phyloP scores from a whole-genome alignment of 2,329 filamentous ascomycete genomes.

The Ceratocystis ficicola region DNA sequence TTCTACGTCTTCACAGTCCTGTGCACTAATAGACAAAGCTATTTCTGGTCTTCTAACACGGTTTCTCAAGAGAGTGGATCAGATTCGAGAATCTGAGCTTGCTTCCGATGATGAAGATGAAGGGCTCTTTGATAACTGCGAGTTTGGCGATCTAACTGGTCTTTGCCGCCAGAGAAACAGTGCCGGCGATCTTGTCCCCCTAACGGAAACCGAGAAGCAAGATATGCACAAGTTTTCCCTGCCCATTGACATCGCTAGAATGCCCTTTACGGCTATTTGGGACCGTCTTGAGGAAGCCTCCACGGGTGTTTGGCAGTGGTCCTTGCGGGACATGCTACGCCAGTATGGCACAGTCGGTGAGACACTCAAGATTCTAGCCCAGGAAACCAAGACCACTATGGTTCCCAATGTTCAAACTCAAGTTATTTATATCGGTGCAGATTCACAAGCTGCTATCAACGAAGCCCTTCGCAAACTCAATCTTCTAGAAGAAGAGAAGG shows the following conservation, averaged over 20 bases:
- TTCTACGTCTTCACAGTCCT: not conserved
- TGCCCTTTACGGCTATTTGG: slow-evolving; percentile 12
- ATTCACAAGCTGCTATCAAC: slow-evolving; percentile 3
- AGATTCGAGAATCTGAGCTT: not conserved
- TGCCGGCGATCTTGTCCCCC: not conserved
- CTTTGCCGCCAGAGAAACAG: not conserved
- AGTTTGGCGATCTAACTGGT: not conserved
- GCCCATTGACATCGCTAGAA: not conserved
- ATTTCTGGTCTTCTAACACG: not conserved
- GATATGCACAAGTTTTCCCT: not conserved
- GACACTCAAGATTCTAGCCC: not conserved
- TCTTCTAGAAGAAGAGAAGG: slow-evolving; percentile 3
- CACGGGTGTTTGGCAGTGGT: slow-evolving; percentile 1
- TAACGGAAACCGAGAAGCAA: not conserved
- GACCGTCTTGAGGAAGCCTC: not conserved
- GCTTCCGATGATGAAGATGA: not conserved
- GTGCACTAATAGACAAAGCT: not conserved
- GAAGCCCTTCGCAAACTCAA: not conserved
- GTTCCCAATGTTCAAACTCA: not conserved
- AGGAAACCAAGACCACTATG: slow-evolving; percentile 5
- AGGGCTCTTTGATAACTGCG: not conserved
- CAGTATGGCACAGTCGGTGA: slow-evolving; percentile 16
- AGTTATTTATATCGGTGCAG: slow-evolving; percentile 7
- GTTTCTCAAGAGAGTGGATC: not conserved
- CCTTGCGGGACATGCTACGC: slow-evolving; percentile 4